Percentiles rank a stretch among this genome's conserved stretches.
phyloP scores from a whole-genome alignment of 2,329 filamentous ascomycete genomes.

The Hypoxylon rubiginosum region DNA sequence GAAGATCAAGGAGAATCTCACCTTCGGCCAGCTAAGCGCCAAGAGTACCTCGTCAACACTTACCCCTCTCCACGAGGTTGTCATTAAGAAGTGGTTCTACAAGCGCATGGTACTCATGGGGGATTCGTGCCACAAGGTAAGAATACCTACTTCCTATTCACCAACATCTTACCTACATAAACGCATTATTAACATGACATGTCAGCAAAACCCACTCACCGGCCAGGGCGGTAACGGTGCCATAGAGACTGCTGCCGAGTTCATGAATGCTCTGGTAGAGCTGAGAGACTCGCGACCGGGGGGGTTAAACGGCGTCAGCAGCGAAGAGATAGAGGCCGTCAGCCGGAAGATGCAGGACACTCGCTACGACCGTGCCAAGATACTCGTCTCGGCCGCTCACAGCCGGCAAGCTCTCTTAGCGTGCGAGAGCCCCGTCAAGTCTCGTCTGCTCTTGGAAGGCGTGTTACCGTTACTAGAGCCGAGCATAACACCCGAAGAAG shows the following conservation, averaged over 20 bases:
- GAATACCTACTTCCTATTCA: too few species aligned
- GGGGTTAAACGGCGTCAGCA: slow-evolving; percentile 28
- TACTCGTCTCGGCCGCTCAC: slow-evolving; percentile 33
- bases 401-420: slow-evolving; percentile 39
- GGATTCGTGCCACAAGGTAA: slow-evolving; percentile 54
- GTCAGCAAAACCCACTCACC: slow-evolving; percentile 48
- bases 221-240: slow-evolving; percentile 50
- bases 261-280: slow-evolving; percentile 44
- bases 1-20: slow-evolving; percentile 44
- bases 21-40: slow-evolving; percentile 51
- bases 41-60: slow-evolving; percentile 48
- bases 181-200: not conserved
- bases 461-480: not conserved
- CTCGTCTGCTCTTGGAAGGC: not conserved
- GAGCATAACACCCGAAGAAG: not conserved
- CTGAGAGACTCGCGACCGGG: slow-evolving; percentile 10
- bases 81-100: slow-evolving; percentile 54
- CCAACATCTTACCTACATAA: not conserved
- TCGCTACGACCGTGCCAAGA: slow-evolving; percentile 31
- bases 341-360: slow-evolving; percentile 40
- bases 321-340: slow-evolving; percentile 31
- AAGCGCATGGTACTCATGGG: slow-evolving; percentile 51
- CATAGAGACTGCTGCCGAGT: slow-evolving; percentile 46
- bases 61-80: slow-evolving; percentile 52
- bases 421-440: slow-evolving; percentile 35